These are phyloP conservation scores for Andrographis paniculata DNA, from an alignment of 305 asterid species.

Conservation along the genomic window DNA sequence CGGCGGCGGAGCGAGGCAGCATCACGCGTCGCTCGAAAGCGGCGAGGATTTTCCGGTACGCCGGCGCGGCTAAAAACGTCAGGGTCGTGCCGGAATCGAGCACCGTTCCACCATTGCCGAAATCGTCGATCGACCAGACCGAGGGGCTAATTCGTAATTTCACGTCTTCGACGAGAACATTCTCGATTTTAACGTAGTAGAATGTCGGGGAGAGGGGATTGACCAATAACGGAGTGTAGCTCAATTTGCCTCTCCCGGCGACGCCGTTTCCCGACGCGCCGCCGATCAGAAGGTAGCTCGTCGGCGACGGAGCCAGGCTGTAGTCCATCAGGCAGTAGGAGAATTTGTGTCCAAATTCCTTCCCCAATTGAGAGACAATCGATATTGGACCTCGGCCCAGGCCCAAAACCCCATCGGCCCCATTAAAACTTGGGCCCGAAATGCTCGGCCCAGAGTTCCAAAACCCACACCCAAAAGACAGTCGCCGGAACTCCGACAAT, in stretches of 20 bases:
- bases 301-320: constrained; percentile 61
- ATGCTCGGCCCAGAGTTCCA: constrained; percentile 60
- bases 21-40: constrained; percentile 39
- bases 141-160: constrained; percentile 65
- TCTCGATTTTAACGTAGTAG: constrained; percentile 51
- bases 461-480: constrained; percentile 65
- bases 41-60: constrained; percentile 40
- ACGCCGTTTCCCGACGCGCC: constrained; percentile 29
- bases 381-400: constrained; percentile 80
- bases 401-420: constrained; percentile 69
- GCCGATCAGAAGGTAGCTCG: constrained; percentile 62
- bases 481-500: constrained; percentile 23
- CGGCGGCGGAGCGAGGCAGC: constrained; percentile 29
- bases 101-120: constrained; percentile 72
- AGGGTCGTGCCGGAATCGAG: constrained; percentile 84
- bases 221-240: constrained; percentile 46
- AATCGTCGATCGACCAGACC: constrained; percentile 55
- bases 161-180: constrained; percentile 22
- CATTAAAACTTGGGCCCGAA: constrained; percentile 52
- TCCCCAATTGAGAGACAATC: constrained; percentile 55
- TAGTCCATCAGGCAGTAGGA: constrained; percentile 74
- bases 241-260: constrained; percentile 21
- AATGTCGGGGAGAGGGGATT: constrained; percentile 51
- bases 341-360: constrained; percentile 50
- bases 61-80: constrained; percentile 49